Evolutionary conservation across 352 stramenopile species (phyloP), one percentile per base, ranked within the genome.

Genomic region (Globisporangium alternatum): DNA sequence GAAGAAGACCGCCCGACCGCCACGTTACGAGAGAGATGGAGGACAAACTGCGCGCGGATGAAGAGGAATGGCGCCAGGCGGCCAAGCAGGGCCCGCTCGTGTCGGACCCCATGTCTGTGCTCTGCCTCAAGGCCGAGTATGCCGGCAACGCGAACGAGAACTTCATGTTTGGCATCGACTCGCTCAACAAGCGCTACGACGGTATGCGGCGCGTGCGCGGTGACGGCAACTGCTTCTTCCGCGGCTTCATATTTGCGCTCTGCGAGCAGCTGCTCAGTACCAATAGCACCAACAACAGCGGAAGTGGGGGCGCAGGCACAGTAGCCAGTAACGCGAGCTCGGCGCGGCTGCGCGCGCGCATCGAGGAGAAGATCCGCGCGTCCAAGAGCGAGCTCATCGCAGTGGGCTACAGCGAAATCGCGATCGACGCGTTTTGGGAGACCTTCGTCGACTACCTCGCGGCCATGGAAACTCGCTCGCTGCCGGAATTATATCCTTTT

Each of bases 381-480:
- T 91, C 81, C 58, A 93, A 93, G 66, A 68, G 57, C 30, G 80
- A 90, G 54, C 75, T 97, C 28, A 59, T 96, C 41, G 74, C 80
- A 1, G 72, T 96, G 37, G 93, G 93, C 51, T 98, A 98, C 74
- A 93, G 91, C 48, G 86, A 97, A 70, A 83, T 95, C 25, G 88
- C 91, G 7, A 94, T 98, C 72, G 93, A 98, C 71, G 83, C 88
- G 58, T 98, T 98, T 81, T 92, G 94, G 76, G 95, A 98, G 56
- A 96, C 88, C 28, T 88, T 98, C 62, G 81, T 97, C 21, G 91
- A 98, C 55, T 93, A 93, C 56, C 72, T 93, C 56, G 85, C 80
- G 2, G 77, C 81, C 17, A 93, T 93, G 85, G 77, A 90, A 66
- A 90, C 74, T 13, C 81, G 85, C 0, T 86, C 85, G 13, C 77